phyloP scores from a whole-genome alignment of 2,329 filamentous ascomycete species.

The Cladophialophora carrionii region DNA sequence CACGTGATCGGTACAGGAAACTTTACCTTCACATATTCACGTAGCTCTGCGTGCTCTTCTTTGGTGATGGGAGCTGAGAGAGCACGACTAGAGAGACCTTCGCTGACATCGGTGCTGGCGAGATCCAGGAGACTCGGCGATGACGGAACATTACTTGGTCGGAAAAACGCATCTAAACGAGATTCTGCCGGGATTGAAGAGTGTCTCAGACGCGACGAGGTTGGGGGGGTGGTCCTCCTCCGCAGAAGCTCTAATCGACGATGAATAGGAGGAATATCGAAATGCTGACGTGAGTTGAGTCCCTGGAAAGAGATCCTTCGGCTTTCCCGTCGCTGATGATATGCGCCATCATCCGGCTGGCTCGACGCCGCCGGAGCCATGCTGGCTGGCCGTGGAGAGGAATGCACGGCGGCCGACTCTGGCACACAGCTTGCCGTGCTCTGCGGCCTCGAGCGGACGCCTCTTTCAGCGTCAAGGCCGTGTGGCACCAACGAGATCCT shows the following conservation, averaged over 20 bases:
- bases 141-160: neutral
- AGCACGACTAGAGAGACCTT: neutral
- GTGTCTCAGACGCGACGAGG: neutral
- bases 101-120: neutral
- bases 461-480: neutral
- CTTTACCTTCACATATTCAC: neutral
- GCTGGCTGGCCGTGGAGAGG: neutral
- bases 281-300: neutral
- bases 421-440: neutral
- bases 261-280: neutral
- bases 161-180: neutral
- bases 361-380: neutral
- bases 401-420: neutral
- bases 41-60: neutral
- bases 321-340: neutral
- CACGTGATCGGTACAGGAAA: constrained; percentile 3
- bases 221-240: neutral
- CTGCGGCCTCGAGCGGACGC: neutral
- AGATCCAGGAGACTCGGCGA: neutral
- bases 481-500: neutral
- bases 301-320: neutral
- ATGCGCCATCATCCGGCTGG: neutral
- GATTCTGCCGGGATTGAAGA: constrained; percentile 1
- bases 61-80: constrained; percentile 3
- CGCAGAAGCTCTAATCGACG: neutral